These are phyloP conservation scores for Tuber brumale DNA, from an alignment of 495 filamentous ascomycete species.

Conservation along the genomic window DNA sequence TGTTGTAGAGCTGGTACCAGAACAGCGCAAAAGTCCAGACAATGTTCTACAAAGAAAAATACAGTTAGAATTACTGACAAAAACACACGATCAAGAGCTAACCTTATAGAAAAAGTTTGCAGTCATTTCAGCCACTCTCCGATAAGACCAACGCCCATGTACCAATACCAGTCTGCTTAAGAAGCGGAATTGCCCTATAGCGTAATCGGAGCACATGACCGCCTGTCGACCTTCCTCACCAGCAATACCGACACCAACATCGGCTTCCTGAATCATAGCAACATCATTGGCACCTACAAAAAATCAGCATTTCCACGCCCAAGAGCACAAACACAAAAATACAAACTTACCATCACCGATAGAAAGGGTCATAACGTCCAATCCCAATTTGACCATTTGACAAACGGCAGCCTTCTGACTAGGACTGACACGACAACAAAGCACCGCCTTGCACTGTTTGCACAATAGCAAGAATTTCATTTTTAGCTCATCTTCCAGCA, in stretches of 20 bases:
- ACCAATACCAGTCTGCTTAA: constrained; percentile 86
- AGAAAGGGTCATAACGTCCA: constrained; percentile 95
- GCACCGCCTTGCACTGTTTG: constrained; percentile 93
- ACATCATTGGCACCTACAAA: constrained; percentile 76
- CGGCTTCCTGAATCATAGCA: constrained; percentile 99
- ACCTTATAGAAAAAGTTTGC: constrained; percentile 99
- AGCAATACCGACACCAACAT: constrained; percentile 96
- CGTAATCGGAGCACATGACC: constrained; percentile 98
- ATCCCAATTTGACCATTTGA: constrained; percentile 82
- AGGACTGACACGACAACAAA: constrained; percentile 96
- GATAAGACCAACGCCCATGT: constrained; percentile 94
- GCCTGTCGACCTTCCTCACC: constrained; percentile 95
- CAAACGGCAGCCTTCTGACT: constrained; percentile 98
- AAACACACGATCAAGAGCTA: constrained; percentile 21
- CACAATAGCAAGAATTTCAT: constrained; percentile 92
- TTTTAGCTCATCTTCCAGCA: constrained; percentile 71
- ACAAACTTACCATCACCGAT: constrained; percentile 69
- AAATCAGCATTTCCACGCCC: constrained; percentile 8
- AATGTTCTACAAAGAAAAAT: constrained; percentile 60
- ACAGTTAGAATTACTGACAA: neutral
- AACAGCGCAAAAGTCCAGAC: constrained; percentile 96
- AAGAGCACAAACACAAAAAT: neutral
- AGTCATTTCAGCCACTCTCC: constrained; percentile 84
- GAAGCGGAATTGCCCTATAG: constrained; percentile 96
- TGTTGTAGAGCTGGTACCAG: constrained; percentile 95